Percentiles rank a stretch among this genome's conserved stretches.
phyloP scores from a whole-genome alignment of 768 basidiomycete species.

The Melanogaster broomeanus region DNA sequence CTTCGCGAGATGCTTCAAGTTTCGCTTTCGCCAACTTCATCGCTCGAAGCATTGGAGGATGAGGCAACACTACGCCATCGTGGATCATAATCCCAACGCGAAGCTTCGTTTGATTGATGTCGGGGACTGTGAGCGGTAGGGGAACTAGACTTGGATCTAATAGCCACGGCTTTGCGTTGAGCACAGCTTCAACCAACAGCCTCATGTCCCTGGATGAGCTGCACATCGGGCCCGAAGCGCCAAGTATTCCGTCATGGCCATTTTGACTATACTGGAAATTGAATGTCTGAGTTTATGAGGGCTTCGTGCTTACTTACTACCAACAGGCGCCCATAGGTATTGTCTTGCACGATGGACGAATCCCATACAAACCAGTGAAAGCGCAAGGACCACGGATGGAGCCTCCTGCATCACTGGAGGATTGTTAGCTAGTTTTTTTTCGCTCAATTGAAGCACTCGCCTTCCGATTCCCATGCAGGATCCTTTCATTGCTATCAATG shows the following conservation, averaged over 20 bases:
- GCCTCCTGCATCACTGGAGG: conserved; percentile 33
- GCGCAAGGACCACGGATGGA: conserved; percentile 40
- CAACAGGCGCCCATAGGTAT: conserved; percentile 20
- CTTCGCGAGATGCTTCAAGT: conserved; percentile 33
- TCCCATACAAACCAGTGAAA: conserved; percentile 40
- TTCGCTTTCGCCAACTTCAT: conserved; percentile 38
- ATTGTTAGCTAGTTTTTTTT: neutral
- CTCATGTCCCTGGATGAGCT: conserved; percentile 26
- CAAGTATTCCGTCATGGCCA: conserved; percentile 20
- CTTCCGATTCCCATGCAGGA: conserved; percentile 47
- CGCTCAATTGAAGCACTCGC: conserved; percentile 16
- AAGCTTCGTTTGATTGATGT: conserved; percentile 30
- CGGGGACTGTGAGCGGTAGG: conserved; percentile 25
- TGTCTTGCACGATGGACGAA: conserved; percentile 40
- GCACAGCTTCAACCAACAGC: conserved; percentile 19
- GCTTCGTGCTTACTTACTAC: conserved; percentile 17
- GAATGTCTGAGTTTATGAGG: conserved; percentile 11
- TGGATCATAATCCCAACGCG: conserved; percentile 30
- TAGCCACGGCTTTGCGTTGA: conserved; percentile 41
- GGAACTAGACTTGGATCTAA: conserved; percentile 38
- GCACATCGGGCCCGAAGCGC: conserved; percentile 28
- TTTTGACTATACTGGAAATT: conserved; percentile 16
- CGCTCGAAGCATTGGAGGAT: conserved; percentile 44
- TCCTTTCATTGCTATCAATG: conserved; percentile 47
- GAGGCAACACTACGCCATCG: conserved; percentile 40